Conservation (phyloP, 2,329 filamentous ascomycete species). For the Colletotrichum cereale region DNA sequence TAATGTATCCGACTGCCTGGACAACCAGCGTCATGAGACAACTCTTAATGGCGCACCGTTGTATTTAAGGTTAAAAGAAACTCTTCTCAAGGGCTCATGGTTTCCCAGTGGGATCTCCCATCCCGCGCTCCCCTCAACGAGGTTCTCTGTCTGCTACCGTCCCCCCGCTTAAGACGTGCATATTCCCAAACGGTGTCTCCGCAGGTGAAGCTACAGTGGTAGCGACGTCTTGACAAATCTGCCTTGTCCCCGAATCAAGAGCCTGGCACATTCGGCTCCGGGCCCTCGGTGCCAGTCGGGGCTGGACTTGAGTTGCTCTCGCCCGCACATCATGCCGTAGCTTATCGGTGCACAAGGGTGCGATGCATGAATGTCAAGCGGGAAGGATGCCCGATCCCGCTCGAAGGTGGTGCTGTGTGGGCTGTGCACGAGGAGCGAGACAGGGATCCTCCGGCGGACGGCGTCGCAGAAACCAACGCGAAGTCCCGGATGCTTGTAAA, state of each 20-base stretch:
- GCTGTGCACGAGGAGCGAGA: conserved; percentile 5
- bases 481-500: conserved; percentile 22
- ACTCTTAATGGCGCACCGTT: neutral
- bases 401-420: neutral
- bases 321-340: neutral
- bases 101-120: neutral
- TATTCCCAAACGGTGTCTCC: conserved; percentile 13
- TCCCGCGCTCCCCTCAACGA: neutral
- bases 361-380: conserved; percentile 15
- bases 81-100: too few relatives aligned
- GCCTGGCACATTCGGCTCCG: conserved; percentile 5
- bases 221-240: neutral
- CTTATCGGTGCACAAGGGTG: neutral
- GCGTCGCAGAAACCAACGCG: conserved; percentile 10
- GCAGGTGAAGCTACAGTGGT: neutral
- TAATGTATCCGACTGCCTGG: neutral
- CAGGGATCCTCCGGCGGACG: conserved; percentile 29
- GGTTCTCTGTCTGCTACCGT: neutral
- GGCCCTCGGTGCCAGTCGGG: neutral
- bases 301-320: neutral
- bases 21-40: neutral
- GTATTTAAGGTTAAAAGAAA: neutral
- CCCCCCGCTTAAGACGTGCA: conserved; percentile 3
- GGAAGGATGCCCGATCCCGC: conserved; percentile 11
- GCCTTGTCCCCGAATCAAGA: conserved; percentile 11